Conservation (phyloP, 345 rosid species). For the Lepidium africanum region DNA sequence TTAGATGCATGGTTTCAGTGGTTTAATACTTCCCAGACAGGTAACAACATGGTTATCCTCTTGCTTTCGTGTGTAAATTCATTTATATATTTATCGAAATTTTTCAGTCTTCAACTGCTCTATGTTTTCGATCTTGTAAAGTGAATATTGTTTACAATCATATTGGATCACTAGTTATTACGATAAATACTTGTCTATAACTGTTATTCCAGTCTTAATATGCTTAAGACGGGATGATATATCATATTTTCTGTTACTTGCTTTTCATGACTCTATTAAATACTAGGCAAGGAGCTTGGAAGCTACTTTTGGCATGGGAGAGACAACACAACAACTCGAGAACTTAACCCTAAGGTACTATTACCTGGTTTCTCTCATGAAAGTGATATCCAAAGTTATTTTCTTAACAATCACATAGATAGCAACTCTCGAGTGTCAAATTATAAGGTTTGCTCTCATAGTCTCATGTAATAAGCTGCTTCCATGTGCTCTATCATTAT, state of each 20-base stretch:
- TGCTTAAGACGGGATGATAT: not conserved
- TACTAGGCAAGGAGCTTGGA: slow-evolving; percentile 61
- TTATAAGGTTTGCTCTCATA: not conserved
- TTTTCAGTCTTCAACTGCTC: not conserved
- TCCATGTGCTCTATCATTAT: not conserved
- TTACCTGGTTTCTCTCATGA: slow-evolving; percentile 1
- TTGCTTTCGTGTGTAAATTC: not conserved
- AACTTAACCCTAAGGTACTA: slow-evolving; percentile 89
- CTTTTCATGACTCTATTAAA: not conserved
- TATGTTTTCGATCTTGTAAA: slow-evolving; percentile 1
- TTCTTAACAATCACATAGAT: not conserved
- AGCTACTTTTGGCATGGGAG: slow-evolving; percentile 98
- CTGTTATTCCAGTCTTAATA: not conserved
- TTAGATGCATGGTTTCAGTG: slow-evolving; percentile 96
- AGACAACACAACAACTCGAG: slow-evolving; percentile 55
- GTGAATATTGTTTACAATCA: not conserved
- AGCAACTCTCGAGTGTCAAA: not conserved
- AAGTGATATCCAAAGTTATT: not conserved
- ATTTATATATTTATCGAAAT: not conserved
- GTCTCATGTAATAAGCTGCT: not conserved
- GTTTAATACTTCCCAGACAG: slow-evolving; percentile 87
- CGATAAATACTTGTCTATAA: not conserved
- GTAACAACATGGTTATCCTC: slow-evolving; percentile 32
- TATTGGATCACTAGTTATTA: slow-evolving; percentile 1
- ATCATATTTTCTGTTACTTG: not conserved